Base-by-base conservation (phyloP, 176 grass and related monocot species). In the Alloteropsis semialata region DNA sequence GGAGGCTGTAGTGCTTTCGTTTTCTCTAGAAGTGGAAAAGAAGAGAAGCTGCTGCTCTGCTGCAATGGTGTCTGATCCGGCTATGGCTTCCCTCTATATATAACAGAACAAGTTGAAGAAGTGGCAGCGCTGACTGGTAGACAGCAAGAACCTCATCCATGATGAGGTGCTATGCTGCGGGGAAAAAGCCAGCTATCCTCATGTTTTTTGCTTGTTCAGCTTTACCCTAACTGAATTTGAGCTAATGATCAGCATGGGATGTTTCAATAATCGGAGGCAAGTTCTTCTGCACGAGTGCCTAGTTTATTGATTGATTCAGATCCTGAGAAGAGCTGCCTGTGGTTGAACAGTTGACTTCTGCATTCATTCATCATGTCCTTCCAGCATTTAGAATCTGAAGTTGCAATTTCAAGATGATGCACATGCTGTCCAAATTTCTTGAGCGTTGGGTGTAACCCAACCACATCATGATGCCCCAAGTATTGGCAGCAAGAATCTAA, bases 61-160 rank as follows among this genome's bases (percentile, higher is more conserved):
- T 54, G 21, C 22, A 49, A 58, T 76, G 49, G 50, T 79, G 65
- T 63, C 22, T n/a, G 3, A 29, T 29, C 37, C 5, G 8, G 4
- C 72, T 13, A 42, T 77, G 27, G 42, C 32, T 34, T 71, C 15
- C 46, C 72, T 68, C 44, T 78, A 72, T 78, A 72, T 71, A 72
- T 48, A 85, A 14, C 29, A 6, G 53, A 75, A 64, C 45, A 81
- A 12, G 5, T 10, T 11, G 43, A 77, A 82, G 72, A 10, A 37
- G 33, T 71, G 36, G 28, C 44, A 43, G 24, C 1, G 1, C 45
- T 77, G 54, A 54, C 8, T 30, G 16, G 34, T 24, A 7, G 72
- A 85, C 71, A 86, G 13, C 70, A 66, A 78, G 72, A 86, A 86
- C 78, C 77, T 30, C 57, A 57, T 66, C 1, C 2, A 55, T 61